Percentiles rank a stretch among this genome's conserved stretches.
Evolutionary conservation across 768 basidiomycete genomes (phyloP).

Genomic region (Russula emetica): DNA sequence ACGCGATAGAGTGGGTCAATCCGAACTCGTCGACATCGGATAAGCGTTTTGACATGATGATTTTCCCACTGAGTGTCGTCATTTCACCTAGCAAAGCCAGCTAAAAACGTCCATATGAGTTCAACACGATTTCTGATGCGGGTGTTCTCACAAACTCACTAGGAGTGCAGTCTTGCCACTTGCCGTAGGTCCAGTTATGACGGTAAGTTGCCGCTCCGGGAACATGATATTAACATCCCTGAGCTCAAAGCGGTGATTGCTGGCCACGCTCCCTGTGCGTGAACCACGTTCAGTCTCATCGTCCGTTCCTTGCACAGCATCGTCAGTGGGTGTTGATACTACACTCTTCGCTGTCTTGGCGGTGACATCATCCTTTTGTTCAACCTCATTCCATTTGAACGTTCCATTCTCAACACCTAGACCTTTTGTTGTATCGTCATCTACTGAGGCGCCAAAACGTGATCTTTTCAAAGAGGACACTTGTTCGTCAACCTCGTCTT

Average conservation of each 20-base stretch:
- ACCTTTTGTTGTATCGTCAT: slow-evolving; percentile 33
- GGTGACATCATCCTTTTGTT: slow-evolving; percentile 34
- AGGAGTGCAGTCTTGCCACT: slow-evolving; percentile 79
- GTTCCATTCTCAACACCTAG: slow-evolving; percentile 49
- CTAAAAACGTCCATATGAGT: slow-evolving; percentile 32
- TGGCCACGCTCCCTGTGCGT: slow-evolving; percentile 22
- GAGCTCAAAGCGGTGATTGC: slow-evolving; percentile 60
- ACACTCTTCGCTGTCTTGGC: slow-evolving; percentile 25
- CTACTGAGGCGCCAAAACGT: slow-evolving; percentile 29
- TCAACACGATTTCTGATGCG: not conserved
- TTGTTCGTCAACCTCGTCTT: slow-evolving; percentile 59
- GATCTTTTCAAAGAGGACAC: slow-evolving; percentile 52
- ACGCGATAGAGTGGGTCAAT: slow-evolving; percentile 47
- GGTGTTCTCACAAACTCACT: slow-evolving; percentile 37
- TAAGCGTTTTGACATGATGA: slow-evolving; percentile 64
- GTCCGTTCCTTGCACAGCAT: slow-evolving; percentile 25
- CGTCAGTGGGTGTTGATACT: slow-evolving; percentile 4
- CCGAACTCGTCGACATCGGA: slow-evolving; percentile 57
- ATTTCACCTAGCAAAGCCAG: slow-evolving; percentile 73
- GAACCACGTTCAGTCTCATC: slow-evolving; percentile 30
- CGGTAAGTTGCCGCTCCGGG: slow-evolving; percentile 63
- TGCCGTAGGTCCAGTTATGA: slow-evolving; percentile 77
- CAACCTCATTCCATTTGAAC: slow-evolving; percentile 55
- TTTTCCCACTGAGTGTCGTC: slow-evolving; percentile 50
- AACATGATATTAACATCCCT: slow-evolving; percentile 63